Conservation (phyloP, 495 filamentous ascomycete genomes). For the Penicillium subrubescens region DNA sequence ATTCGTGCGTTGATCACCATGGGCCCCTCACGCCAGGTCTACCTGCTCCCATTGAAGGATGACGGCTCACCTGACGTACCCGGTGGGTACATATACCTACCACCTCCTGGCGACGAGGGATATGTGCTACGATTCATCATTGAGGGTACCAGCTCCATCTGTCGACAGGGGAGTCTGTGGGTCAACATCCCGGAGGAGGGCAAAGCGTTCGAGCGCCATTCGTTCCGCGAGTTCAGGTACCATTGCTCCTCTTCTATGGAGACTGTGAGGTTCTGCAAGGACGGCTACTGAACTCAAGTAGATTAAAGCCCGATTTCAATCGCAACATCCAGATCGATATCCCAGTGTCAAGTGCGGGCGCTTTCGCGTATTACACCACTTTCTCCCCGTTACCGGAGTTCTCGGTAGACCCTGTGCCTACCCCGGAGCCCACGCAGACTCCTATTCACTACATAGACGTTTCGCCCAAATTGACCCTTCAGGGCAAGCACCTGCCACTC, state of each 20-base stretch:
- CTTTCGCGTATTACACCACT: slow-evolving; percentile 94
- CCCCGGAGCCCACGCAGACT: slow-evolving; percentile 64
- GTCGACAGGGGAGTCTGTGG: slow-evolving; percentile 90
- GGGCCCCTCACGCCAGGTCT: slow-evolving; percentile 57
- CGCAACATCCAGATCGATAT: slow-evolving; percentile 86
- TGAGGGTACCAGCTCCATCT: slow-evolving; percentile 95
- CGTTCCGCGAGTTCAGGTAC: slow-evolving; percentile 86
- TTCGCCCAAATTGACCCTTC: slow-evolving; percentile 75
- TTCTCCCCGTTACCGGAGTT: slow-evolving; percentile 85
- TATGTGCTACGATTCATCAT: slow-evolving; percentile 89
- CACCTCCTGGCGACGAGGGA: slow-evolving; percentile 68
- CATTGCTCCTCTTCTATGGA: slow-evolving; percentile 3
- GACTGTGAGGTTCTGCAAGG: not conserved
- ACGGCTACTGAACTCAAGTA: slow-evolving; percentile 43
- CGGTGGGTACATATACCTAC: slow-evolving; percentile 88
- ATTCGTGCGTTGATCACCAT: slow-evolving; percentile 21
- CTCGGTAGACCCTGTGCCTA: slow-evolving; percentile 54
- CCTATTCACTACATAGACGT: slow-evolving; percentile 89
- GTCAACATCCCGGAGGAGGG: slow-evolving; percentile 86
- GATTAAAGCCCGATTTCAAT: slow-evolving; percentile 90
- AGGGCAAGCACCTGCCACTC: slow-evolving; percentile 69
- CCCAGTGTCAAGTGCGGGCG: slow-evolving; percentile 78
- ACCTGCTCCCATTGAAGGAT: slow-evolving; percentile 87
- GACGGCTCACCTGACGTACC: slow-evolving; percentile 87
- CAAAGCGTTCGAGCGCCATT: slow-evolving; percentile 69